A percentile compares a stretch with the other conserved stretches of the same genome.
Evolutionary conservation across 2,329 filamentous ascomycete genomes (phyloP).

Genomic region (Tetracladium maxilliforme): DNA sequence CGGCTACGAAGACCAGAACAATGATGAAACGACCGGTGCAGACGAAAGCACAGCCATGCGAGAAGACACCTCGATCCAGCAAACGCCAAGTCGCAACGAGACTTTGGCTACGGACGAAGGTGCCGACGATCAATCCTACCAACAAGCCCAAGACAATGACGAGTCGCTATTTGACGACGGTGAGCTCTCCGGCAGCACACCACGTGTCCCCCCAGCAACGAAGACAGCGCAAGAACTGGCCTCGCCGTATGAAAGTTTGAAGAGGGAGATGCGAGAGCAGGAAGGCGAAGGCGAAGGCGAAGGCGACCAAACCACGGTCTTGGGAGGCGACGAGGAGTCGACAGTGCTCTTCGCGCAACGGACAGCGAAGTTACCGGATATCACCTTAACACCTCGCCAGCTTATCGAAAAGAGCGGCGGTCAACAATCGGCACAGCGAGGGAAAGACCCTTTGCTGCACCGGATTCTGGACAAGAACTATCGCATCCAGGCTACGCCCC

Average conservation of each 20-base stretch:
- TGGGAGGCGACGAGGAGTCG: constrained; percentile 18
- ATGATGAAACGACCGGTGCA: constrained; percentile 40
- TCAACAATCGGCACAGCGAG: constrained; percentile 19
- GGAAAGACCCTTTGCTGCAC: constrained; percentile 70
- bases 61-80: constrained; percentile 21
- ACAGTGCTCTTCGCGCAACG: no score
- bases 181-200: constrained; percentile 54
- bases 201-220: constrained; percentile 37
- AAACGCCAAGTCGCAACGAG: constrained; percentile 9
- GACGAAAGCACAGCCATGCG: constrained; percentile 31
- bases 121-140: constrained; percentile 13
- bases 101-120: constrained; percentile 11
- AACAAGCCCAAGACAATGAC: no score
- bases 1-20: constrained; percentile 74
- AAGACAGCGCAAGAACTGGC: constrained; percentile 19
- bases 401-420: constrained; percentile 15
- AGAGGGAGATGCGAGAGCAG: constrained; percentile 43
- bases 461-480: constrained; percentile 93
- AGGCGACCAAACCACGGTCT: no score
- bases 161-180: constrained; percentile 54
- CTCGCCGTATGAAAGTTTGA: constrained; percentile 64
- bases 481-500: constrained; percentile 81
- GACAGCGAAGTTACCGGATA: no score
- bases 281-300: constrained; percentile 18
- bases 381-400: constrained; percentile 8